Conservation (phyloP, 805 yeast genomes). For the Barnettozyma californica region DNA sequence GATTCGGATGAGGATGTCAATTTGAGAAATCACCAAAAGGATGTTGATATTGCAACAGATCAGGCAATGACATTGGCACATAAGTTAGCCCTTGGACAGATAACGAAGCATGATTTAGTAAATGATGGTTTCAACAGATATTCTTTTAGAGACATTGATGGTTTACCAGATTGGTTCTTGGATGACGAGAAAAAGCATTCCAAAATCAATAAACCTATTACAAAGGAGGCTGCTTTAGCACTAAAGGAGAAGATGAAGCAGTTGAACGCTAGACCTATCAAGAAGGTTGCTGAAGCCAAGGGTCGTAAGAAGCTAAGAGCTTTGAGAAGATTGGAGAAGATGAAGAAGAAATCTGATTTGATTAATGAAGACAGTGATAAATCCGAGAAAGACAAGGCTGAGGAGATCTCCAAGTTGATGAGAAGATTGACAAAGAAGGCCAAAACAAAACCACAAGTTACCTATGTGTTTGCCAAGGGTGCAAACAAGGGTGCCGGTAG, state of each 20-base stretch:
- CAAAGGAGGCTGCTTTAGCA: conserved; percentile 87
- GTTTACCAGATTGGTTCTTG: conserved; percentile 93
- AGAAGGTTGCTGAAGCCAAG: conserved; percentile 96
- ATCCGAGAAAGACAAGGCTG: conserved; percentile 91
- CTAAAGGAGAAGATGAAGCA: conserved; percentile 70
- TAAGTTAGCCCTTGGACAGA: conserved; percentile 86
- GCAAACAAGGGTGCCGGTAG: conserved; percentile 86
- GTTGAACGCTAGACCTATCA: conserved; percentile 94
- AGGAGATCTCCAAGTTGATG: conserved; percentile 84
- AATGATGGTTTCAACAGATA: conserved; percentile 91
- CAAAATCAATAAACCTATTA: conserved; percentile 83
- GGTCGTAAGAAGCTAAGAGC: conserved; percentile 96
- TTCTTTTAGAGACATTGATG: conserved; percentile 86
- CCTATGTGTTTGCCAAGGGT: conserved; percentile 86
- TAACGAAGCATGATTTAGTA: conserved; percentile 75
- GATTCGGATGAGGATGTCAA: conserved; percentile 45
- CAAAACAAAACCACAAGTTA: conserved; percentile 70
- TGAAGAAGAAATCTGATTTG: conserved; percentile 87
- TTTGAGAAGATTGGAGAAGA: conserved; percentile 73
- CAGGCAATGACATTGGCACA: conserved; percentile 99
- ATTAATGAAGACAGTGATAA: conserved; percentile 84
- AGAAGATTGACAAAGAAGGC: conserved; percentile 70
- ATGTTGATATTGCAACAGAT: conserved; percentile 81
- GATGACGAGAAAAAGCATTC: conserved; percentile 90
- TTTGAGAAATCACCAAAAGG: conserved; percentile 48